Evolutionary conservation across 371 early-diverging fungal species (phyloP).

Genomic region (Sanchytrium tribonematis): DNA sequence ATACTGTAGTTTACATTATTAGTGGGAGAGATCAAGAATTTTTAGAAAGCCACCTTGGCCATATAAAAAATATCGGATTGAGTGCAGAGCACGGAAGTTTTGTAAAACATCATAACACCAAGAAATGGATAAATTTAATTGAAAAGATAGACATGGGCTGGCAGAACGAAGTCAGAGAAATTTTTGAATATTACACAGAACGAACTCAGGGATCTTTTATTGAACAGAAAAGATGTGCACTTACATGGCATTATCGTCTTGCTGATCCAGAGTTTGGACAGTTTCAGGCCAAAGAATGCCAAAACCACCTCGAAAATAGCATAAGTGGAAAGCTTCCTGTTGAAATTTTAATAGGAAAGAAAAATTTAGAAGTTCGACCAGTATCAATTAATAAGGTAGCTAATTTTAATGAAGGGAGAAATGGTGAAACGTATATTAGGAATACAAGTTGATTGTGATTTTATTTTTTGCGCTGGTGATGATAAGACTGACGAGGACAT

Average conservation of each 20-base stretch:
- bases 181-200: conserved; percentile 65
- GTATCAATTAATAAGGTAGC: conserved; percentile 31
- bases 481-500: conserved; percentile 92
- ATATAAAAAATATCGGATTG: conserved; percentile 41
- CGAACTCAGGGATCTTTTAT: conserved; percentile 63
- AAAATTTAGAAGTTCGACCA: conserved; percentile 73
- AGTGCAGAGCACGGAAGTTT: conserved; percentile 67
- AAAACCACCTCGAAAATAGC: conserved; percentile 58
- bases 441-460: conserved; percentile 21
- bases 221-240: conserved; percentile 46
- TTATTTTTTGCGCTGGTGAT: conserved; percentile 80
- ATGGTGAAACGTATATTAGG: conserved; percentile 52
- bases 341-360: conserved; percentile 78
- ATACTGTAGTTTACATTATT: conserved; percentile 67
- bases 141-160: conserved; percentile 52
- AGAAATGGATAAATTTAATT: conserved; percentile 43
- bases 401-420: conserved; percentile 45
- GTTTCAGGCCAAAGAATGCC: conserved; percentile 58
- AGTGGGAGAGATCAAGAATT: conserved; percentile 63
- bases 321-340: conserved; percentile 24
- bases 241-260: conserved; percentile 71
- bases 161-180: conserved; percentile 52
- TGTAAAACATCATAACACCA: conserved; percentile 25
- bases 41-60: conserved; percentile 42
- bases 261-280: conserved; percentile 55